Evolutionary conservation across 2,329 filamentous ascomycete genomes (phyloP).

Genomic region (Alternaria sp.): DNA sequence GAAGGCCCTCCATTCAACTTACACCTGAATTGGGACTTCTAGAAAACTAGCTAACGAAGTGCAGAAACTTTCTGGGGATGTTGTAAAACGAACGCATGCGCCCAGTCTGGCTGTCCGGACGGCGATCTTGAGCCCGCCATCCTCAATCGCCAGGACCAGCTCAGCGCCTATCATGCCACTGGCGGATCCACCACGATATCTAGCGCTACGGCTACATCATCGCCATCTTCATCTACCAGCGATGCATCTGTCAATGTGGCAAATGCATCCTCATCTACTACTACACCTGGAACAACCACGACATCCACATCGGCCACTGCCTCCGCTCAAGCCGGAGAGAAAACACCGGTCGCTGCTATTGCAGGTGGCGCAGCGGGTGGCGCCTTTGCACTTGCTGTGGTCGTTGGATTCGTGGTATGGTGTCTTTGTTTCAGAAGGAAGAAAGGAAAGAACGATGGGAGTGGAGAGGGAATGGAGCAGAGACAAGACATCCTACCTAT

Average conservation of each 20-base stretch:
- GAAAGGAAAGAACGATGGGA: conserved; percentile 3
- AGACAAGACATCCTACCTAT: background rate
- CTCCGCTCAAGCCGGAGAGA: conserved; percentile 2
- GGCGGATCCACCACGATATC: conserved; percentile 12
- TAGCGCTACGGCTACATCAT: conserved; percentile 9
- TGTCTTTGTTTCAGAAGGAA: conserved; percentile 22
- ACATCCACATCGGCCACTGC: background rate
- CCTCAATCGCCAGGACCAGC: conserved; percentile 20
- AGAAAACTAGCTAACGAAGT: background rate
- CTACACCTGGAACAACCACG: background rate
- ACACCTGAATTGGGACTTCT: background rate
- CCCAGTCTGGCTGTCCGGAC: conserved; percentile 34
- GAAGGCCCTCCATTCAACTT: background rate
- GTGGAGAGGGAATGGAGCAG: background rate
- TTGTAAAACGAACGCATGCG: conserved; percentile 49
- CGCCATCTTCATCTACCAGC: background rate
- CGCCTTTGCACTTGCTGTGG: conserved; percentile 22
- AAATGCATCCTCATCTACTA: background rate
- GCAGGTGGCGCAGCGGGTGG: conserved; percentile 35
- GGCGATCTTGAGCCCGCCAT: conserved; percentile 36
- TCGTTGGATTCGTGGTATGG: conserved; percentile 28
- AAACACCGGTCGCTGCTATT: conserved; percentile 28
- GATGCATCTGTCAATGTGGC: conserved; percentile 3
- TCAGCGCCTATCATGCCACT: conserved; percentile 26
- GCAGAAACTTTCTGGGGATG: conserved; percentile 49